Evolutionary conservation across 1,284 basidiomycete genomes (phyloP).

Genomic region (Golubevia sp.): DNA sequence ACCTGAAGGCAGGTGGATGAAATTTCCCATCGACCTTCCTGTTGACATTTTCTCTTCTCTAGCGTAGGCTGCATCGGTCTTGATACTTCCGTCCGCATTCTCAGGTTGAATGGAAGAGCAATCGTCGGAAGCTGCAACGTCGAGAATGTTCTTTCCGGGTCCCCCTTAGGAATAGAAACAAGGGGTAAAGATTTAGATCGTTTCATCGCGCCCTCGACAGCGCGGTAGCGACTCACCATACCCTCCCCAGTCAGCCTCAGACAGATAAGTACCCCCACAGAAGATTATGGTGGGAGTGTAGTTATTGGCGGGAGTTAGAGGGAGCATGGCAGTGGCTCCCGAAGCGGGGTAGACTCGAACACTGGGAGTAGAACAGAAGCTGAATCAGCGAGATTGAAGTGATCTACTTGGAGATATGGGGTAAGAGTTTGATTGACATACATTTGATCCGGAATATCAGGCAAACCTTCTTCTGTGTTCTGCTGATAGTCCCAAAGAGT

Average conservation of each 20-base stretch:
- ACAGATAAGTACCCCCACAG: constrained; percentile 47
- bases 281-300: constrained; percentile 59
- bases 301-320: constrained; percentile 43
- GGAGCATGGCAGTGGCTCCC: constrained; percentile 53
- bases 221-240: constrained; percentile 21
- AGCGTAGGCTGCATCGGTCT: constrained; percentile 26
- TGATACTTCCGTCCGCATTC: constrained; percentile 30
- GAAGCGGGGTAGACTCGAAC: constrained; percentile 58
- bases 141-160: constrained; percentile 39
- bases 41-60: constrained; percentile 45
- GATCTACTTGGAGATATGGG: no score
- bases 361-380: background rate
- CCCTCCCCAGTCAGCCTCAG: constrained; percentile 50
- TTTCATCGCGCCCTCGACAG: no score
- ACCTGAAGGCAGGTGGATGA: constrained; percentile 55
- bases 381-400: background rate
- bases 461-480: constrained; percentile 32
- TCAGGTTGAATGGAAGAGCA: constrained; percentile 57
- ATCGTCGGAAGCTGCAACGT: constrained; percentile 36
- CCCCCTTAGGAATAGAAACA: no score
- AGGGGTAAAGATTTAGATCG: no score
- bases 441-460: constrained; percentile 47
- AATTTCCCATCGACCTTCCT: constrained; percentile 49
- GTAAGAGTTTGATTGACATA: no score
- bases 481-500: constrained; percentile 42